Percentiles rank a stretch among this genome's conserved stretches.
These are phyloP conservation scores for Hirschfeldia incana DNA, from an alignment of 345 rosid genomes.

Conservation along the genomic window DNA sequence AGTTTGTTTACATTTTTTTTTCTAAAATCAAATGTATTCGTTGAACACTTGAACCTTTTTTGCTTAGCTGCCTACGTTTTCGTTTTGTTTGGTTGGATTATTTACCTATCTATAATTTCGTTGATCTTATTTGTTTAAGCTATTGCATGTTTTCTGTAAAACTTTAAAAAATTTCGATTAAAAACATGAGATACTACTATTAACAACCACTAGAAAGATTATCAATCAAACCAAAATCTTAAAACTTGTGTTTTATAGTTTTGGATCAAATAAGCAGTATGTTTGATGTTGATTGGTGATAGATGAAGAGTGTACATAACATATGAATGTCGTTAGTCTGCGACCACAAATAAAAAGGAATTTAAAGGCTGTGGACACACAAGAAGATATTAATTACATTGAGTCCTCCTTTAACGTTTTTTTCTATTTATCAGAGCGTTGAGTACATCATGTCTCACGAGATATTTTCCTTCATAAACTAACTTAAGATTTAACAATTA, in stretches of 20 bases:
- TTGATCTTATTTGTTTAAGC: neutral
- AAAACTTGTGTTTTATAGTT: neutral
- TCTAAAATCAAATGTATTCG: conserved; percentile 4
- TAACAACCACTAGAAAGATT: neutral
- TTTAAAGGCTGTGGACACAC: neutral
- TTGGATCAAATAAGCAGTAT: neutral
- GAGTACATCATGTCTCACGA: neutral
- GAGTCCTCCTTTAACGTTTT: neutral
- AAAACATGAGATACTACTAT: neutral
- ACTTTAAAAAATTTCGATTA: neutral
- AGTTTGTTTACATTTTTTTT: neutral
- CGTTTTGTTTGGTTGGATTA: conserved; percentile 4
- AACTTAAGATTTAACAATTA: neutral
- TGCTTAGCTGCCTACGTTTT: neutral
- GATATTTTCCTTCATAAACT: no score
- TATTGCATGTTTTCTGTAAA: neutral
- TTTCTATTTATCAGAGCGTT: neutral
- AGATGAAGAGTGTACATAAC: conserved; percentile 10
- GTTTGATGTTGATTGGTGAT: conserved; percentile 15
- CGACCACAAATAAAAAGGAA: conserved; percentile 11
- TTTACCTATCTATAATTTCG: neutral
- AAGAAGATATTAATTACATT: conserved; percentile 1
- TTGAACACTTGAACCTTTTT: neutral
- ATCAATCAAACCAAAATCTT: neutral
- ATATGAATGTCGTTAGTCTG: conserved; percentile 17